A percentile compares a stretch with the other conserved stretches of the same genome.
These are phyloP conservation scores for Pterothamnion heteromorphum DNA, from an alignment of 31 red algal species.

Conservation along the genomic window DNA sequence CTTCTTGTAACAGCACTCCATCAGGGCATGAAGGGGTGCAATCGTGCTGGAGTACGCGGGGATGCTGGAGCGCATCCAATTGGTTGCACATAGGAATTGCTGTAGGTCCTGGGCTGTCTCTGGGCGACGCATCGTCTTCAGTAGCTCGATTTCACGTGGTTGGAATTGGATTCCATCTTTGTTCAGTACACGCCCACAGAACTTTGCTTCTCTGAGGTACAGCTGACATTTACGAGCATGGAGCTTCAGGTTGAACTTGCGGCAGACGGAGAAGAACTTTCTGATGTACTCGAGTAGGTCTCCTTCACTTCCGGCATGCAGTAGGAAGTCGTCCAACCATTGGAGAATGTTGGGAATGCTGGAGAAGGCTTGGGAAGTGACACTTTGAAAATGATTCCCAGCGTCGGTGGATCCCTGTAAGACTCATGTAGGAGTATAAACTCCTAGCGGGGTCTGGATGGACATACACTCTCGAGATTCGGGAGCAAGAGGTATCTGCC, in stretches of 20 bases:
- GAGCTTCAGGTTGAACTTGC: neutral
- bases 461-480: too few relatives aligned
- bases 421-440: neutral
- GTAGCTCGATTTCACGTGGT: neutral
- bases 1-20: neutral
- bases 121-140: neutral
- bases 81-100: conserved; percentile 14
- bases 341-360: neutral
- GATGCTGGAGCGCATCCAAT: neutral
- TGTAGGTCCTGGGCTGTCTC: neutral
- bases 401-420: neutral
- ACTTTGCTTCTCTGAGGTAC: neutral
- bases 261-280: neutral
- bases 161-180: neutral
- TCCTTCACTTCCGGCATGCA: neutral
- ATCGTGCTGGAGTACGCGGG: neutral
- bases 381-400: neutral
- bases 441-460: too few relatives aligned
- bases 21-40: neutral
- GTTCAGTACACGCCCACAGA: neutral
- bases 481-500: conserved; percentile 13
- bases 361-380: neutral
- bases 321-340: neutral
- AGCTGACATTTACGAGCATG: neutral
- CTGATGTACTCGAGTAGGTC: neutral